A percentile compares a stretch with the other conserved stretches of the same genome.
Evolutionary conservation across 2,329 filamentous ascomycete genomes (phyloP).

Genomic region (Purpureocillium takamizusanense): DNA sequence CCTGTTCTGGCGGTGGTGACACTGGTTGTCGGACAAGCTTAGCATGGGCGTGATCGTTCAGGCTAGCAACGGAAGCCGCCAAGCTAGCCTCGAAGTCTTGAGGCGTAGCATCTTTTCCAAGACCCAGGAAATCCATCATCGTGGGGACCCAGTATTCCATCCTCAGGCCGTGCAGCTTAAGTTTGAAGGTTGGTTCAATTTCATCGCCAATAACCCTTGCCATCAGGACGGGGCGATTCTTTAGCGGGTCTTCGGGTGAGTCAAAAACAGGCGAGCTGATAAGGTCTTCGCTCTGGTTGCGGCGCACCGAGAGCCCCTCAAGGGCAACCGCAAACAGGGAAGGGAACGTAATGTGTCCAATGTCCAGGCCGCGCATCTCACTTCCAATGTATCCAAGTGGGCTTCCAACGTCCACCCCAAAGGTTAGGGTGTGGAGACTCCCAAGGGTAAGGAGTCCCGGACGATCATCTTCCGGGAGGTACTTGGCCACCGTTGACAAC

Average conservation of each 20-base stretch:
- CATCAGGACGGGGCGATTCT: constrained; percentile 56
- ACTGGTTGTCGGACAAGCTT: constrained; percentile 24
- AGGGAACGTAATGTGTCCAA: constrained; percentile 77
- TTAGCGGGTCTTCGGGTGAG: constrained; percentile 15
- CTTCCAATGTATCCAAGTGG: constrained; percentile 57
- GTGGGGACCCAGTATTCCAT: constrained; percentile 86
- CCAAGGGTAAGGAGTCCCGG: constrained; percentile 76
- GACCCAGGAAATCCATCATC: constrained; percentile 67
- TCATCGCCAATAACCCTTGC: constrained; percentile 87
- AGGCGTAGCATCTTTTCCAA: constrained; percentile 56
- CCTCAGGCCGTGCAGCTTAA: constrained; percentile 76
- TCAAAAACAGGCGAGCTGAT: constrained; percentile 42
- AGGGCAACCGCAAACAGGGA: constrained; percentile 73
- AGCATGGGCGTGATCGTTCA: constrained; percentile 56
- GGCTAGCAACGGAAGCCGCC: constrained; percentile 68
- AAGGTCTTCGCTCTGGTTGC: constrained; percentile 63
- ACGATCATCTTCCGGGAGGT: constrained; percentile 89
- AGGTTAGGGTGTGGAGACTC: constrained; percentile 53
- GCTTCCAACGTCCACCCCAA: constrained; percentile 55
- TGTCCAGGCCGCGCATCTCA: constrained; percentile 53
- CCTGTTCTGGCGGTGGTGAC: constrained; percentile 12
- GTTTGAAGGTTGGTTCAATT: constrained; percentile 80
- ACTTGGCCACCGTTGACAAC: constrained; percentile 83
- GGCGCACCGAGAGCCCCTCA: constrained; percentile 48
- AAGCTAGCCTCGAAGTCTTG: constrained; percentile 70